Base-by-base conservation (phyloP, 805 yeast species). In the Brettanomyces sp. region DNA sequence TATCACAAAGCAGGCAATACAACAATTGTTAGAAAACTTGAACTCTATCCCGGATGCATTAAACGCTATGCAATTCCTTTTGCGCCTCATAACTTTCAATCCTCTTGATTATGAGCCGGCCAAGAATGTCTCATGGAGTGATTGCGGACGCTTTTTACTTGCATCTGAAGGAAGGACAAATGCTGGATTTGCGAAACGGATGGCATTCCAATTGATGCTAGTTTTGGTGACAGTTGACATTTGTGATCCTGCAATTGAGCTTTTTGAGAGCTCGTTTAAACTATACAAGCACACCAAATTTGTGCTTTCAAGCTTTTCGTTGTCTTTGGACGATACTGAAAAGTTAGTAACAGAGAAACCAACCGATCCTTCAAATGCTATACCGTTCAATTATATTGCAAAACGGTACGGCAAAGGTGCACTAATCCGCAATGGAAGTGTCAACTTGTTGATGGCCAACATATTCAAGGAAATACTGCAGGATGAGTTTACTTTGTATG, bases 1-100 rank as follows among this genome's bases (percentile, higher is more conserved):
- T 43, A 62, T 79, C 44, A 70, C 72, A 48, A 60, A 66, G 34
- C 49, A 59, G 1, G 64, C 66, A 34, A 58, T 72, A 34, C 52
- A 63, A 32, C 64, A 56, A 7, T 54, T 77, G n/a, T 65, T 74
- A 34, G 50, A 47, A 18, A 42, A 54, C 4, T 45, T 59, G 24
- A 45, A 49, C 8, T 38, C 55, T 23, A 63, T 49, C 23, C 48
- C 47, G 35, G 42, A 44, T 23, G 51, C 44, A 8, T 54, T 70
- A 35, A 46, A 63, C 2, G 48, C 66, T 3, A 60, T 77, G 33
- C 64, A 72, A 33, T 62, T 64, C 36, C 50, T 75, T 8, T 52
- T 72, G 7, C 41, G 46, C 4, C 38, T 60, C 55, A 45, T 62
- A 49, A 46, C 67, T 55, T 39, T 44, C n/a, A 52, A 54, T 34